Base-by-base conservation (phyloP, 1,284 basidiomycete genomes). In the Neolentinus lepideus region DNA sequence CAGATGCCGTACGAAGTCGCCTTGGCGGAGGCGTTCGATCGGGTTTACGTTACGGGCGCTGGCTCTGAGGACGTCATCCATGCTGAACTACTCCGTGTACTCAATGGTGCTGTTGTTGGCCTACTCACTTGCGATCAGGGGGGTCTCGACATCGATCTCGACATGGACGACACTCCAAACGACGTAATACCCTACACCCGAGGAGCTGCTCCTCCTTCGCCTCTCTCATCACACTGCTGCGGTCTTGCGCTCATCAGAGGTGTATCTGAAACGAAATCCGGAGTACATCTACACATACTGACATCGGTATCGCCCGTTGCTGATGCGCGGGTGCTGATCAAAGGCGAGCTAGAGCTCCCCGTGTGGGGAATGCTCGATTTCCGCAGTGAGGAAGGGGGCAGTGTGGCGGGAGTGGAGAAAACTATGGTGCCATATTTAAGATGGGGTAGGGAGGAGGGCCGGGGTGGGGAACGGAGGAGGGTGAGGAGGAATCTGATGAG, bases 401-500 rank as follows among this genome's bases (percentile, higher is more conserved):
- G 72, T 2, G 72, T 85, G 2, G 79, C 79, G 0, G 85, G 84
- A 0, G 73, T 80, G 25, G 79, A 82, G 54, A 78, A 73, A 62
- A 77, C 71, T 2, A 77, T 78, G 31, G 84, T 92, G 45, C 94
- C 94, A 19, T 98, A 84, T 72, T 71, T 98, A 63, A 85, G 88
- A 60, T 91, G 88, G 85, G 85, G 85, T 12, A 38, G 22, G 0
- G 81, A 79, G 61, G 77, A 78, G 1, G 80, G 81, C 51, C 82
- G 84, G 14, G 90, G 92, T 3, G 83, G 77, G 6, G 88, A 88
- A 58, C 83, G 79, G 63, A 76, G 88, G 63, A 74, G 85, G 48
- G 83, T 93, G 51, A 79, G 94, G 66, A 77, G 93, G 66, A 97
- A 97, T 73, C 68, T 98, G 64, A 94, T 95, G 92, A 77, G 94